Evolutionary conservation across 257 asterid species (phyloP).

Genomic region (Solanum lycopersicoides): DNA sequence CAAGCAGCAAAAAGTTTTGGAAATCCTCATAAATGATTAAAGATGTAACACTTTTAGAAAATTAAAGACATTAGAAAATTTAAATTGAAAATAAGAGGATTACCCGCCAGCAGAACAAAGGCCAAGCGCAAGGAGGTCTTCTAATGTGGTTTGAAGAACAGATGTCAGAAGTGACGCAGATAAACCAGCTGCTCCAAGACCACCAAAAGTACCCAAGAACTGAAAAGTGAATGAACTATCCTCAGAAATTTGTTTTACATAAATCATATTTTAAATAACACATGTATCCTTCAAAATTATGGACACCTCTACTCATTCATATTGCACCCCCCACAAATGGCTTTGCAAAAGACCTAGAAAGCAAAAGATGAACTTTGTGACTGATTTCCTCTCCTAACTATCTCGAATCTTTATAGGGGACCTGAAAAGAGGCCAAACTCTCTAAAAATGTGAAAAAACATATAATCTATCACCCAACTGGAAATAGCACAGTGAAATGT

Average conservation of each 20-base stretch:
- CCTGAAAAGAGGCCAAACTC: not conserved
- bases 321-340: not conserved
- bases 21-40: not conserved
- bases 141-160: constrained; percentile 67
- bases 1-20: not conserved
- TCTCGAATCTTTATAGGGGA: not conserved
- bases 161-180: constrained; percentile 95
- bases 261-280: not conserved
- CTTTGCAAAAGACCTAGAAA: not conserved
- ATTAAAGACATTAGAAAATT: not conserved
- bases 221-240: constrained; percentile 23
- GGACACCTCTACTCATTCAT: not conserved
- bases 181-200: constrained; percentile 89
- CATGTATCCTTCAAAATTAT: not conserved
- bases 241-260: not conserved
- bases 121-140: constrained; percentile 93
- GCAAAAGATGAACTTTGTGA: not conserved
- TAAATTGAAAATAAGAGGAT: constrained; percentile 1
- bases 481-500: not conserved
- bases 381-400: not conserved
- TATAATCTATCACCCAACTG: not conserved
- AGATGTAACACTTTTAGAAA: not conserved
- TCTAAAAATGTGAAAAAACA: not conserved
- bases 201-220: constrained; percentile 81
- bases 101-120: constrained; percentile 99